phyloP scores from a whole-genome alignment of 164 flowering plant species.

The Liquidambar formosana region DNA sequence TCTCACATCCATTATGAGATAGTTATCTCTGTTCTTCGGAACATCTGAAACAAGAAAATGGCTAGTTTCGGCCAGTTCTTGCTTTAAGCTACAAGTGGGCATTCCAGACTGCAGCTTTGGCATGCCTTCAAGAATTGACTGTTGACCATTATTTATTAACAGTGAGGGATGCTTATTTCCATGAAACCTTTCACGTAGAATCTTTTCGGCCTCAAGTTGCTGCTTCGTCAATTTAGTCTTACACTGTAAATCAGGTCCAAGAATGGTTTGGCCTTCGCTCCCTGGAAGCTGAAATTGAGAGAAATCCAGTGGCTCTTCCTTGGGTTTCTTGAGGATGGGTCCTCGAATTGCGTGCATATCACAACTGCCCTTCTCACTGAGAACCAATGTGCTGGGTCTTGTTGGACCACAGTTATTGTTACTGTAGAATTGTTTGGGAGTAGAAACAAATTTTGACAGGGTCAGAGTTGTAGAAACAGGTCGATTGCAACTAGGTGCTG shows the following conservation, averaged over 20 bases:
- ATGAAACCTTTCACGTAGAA: background rate
- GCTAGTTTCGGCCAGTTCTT: slow-evolving; percentile 3
- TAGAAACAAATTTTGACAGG: slow-evolving; percentile 1
- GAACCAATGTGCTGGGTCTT: background rate
- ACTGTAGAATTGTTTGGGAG: slow-evolving; percentile 2
- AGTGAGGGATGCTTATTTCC: background rate
- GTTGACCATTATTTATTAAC: background rate
- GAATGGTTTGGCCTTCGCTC: slow-evolving; percentile 2
- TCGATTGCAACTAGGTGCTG: background rate
- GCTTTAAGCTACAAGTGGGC: slow-evolving; percentile 1
- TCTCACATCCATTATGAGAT: slow-evolving; percentile 3
- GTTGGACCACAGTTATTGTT: background rate
- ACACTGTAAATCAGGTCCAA: slow-evolving; percentile 12
- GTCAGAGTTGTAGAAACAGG: background rate
- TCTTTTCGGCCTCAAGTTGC: background rate
- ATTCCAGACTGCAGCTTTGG: slow-evolving; percentile 5
- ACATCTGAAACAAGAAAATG: background rate
- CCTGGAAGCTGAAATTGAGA: slow-evolving; percentile 15
- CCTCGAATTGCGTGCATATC: background rate
- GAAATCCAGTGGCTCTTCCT: slow-evolving; percentile 16
- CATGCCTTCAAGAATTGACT: slow-evolving; percentile 2
- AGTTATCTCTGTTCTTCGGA: background rate
- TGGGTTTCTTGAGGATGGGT: slow-evolving; percentile 16
- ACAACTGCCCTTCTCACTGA: slow-evolving; percentile 3
- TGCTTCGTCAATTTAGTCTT: background rate